Evolutionary conservation across 805 yeast genomes (phyloP), one percentile per base, ranked within the genome.

Genomic region (Candida easanensis): DNA sequence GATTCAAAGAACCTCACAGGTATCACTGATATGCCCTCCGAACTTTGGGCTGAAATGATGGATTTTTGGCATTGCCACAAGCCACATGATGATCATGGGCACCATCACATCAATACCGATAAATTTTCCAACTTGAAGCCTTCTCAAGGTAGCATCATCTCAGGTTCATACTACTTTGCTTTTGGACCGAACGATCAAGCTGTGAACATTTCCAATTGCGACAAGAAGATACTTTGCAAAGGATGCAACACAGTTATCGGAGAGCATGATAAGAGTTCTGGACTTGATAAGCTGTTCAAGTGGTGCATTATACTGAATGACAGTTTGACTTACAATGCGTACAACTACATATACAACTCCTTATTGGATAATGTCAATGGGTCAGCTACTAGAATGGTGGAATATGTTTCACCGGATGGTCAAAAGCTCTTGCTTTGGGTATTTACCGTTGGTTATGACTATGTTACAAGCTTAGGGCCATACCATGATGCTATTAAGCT

Each of bases 1-100:
- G 57, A 63, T 39, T 67, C 76, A 0, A n/a, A 34, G 28, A 22
- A 22, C 5, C 19, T 34, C 20, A 22, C 28, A 9, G 27, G 20
- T 5, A 21, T 19, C 35, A 56, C 64, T 41, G 86, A 86, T 30
- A 77, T 91, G 81, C 99, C 99, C 0, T 84, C 95, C 1, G 97
- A 89, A 57, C 69, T 79, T 38, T 91, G 99, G 99, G 79, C 84
- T 13, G 99, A 91, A 60, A 68, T 93, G 75, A 84, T 91, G 95
- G 98, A 91, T 45, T 85, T 84, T 51, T 91, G 99, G 99, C 97
- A 91, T 61, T 32, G 23, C 21, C 21, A 33, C 27, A 33, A 21
- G 17, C 36, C 27, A 14, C 36, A 33, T 33, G 36, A 20, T 16
- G 27, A 21, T 14, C 23, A 58, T 33, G 23, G 23, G 2, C 34